Base-by-base conservation (phyloP, 2,329 filamentous ascomycete species). In the Juglanconis oblonga region DNA sequence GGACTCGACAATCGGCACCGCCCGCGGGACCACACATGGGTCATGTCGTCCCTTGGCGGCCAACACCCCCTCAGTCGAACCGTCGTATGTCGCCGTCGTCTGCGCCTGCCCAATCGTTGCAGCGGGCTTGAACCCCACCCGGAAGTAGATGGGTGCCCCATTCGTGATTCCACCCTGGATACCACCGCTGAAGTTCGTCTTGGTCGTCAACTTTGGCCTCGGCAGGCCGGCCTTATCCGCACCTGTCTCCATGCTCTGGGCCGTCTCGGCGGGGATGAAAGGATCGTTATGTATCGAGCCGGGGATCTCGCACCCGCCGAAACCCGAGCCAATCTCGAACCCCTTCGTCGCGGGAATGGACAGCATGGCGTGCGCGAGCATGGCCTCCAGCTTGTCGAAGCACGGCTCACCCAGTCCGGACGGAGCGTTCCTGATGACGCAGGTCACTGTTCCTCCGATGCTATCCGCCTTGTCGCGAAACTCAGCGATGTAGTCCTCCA, bases 101-200 rank as follows among this genome's bases (percentile, higher is more conserved):
- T 98, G 94, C 48, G 90, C 89, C 76, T 94, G 89, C 50, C 91
- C 89, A 71, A 98, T 98, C 3, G 95, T 98, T 35, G 94, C 93
- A 3, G 94, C 87, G 9, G 94, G 91, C 82, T 98, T 98, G 86
- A 98, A 98, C 14, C 86, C 93, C 5, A 97, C 88, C 54, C 90
- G 87, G 85, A 98, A 98, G 82, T 95, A 98, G 77, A 98, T 92
- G 61, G 88, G 89, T 42, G 91, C 91, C 60, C 94, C 95, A 75
- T 98, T 98, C 54, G 90, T 89, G 76, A 98, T 98, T 55, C 94
- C 94, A 48, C 94, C 95, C 78, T 98, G 94, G 67, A 98, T 91
- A 65, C 94, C 95, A 11, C 94, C 94, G 2, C 89, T 94, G 80
- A 97, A 92, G 80, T 98, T 98, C 32, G 94, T 97, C 79, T 89